Conservation (phyloP, 2,329 filamentous ascomycete genomes). For the Coccinonectria pachysandricola region DNA sequence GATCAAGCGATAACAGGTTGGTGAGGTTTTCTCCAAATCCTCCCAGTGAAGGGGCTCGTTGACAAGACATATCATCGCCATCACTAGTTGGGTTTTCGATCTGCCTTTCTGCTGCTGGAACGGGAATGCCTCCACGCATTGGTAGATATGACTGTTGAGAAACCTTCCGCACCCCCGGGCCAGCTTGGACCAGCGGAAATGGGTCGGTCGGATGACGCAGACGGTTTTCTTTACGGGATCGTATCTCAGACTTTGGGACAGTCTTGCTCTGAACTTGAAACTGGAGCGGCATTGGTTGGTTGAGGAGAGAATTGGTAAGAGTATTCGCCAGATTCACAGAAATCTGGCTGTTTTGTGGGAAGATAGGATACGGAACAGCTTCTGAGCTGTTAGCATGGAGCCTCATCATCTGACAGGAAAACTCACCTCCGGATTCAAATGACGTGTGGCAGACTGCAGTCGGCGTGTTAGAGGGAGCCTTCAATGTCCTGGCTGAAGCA, state of each 20-base stretch:
- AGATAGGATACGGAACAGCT: conserved; percentile 12
- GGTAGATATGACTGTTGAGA: conserved; percentile 29
- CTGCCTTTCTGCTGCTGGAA: conserved; percentile 7
- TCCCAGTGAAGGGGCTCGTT: conserved; percentile 4
- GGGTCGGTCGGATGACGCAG: conserved; percentile 8
- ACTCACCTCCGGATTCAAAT: conserved; percentile 11
- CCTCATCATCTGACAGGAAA: background rate
- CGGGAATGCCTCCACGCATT: conserved; percentile 10
- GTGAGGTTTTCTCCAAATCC: conserved; percentile 3
- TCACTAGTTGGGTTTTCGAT: conserved; percentile 7
- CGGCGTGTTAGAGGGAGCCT: conserved; percentile 34
- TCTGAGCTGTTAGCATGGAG: conserved; percentile 2
- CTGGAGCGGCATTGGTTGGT: conserved; percentile 33
- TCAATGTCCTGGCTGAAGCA: conserved; percentile 15
- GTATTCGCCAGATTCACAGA: conserved; percentile 29
- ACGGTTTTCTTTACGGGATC: conserved; percentile 35
- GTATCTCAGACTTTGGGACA: conserved; percentile 27
- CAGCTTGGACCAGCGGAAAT: too few species aligned
- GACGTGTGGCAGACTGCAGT: conserved; percentile 14
- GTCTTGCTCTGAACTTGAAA: conserved; percentile 20
- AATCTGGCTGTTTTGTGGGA: conserved; percentile 9
- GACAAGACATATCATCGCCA: conserved; percentile 3
- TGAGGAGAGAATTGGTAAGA: conserved; percentile 38
- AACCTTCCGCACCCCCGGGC: conserved; percentile 30
- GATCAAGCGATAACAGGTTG: too few species aligned